These are phyloP conservation scores for Camelina sativa DNA, from an alignment of 345 rosid genomes.

Conservation along the genomic window DNA sequence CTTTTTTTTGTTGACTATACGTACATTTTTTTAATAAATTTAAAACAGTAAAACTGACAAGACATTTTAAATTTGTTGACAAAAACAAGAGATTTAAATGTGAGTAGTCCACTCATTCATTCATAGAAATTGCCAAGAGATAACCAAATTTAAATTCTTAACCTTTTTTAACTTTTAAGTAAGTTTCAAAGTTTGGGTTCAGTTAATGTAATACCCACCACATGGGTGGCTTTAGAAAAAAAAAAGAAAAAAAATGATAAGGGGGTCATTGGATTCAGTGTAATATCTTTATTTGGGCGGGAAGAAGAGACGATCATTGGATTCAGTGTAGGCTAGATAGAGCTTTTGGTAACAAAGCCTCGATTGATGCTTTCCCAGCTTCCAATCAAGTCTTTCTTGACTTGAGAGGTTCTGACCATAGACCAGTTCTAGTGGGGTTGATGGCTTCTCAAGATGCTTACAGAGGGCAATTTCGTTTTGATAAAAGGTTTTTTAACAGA, in stretches of 20 bases:
- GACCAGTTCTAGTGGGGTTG: too few species aligned
- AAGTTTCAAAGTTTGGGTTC: neutral
- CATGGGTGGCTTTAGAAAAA: slow-evolving; percentile 28
- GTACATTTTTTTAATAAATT: neutral
- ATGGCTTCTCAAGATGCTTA: too few species aligned
- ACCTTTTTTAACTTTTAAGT: neutral
- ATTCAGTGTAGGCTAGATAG: too few species aligned
- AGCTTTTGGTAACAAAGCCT: too few species aligned
- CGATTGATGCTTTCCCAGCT: too few species aligned
- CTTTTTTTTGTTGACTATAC: slow-evolving; percentile 37
- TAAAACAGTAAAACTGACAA: slow-evolving; percentile 12
- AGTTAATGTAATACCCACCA: slow-evolving; percentile 19
- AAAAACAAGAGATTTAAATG: neutral
- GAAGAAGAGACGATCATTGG: too few species aligned
- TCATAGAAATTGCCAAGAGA: neutral
- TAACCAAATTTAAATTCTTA: slow-evolving; percentile 9
- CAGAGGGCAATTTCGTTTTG: too few species aligned
- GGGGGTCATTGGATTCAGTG: too few species aligned
- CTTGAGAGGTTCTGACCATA: too few species aligned
- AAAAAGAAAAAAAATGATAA: neutral
- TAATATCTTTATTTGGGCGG: too few species aligned
- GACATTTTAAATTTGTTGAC: slow-evolving; percentile 18
- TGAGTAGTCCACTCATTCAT: neutral
- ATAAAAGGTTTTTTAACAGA: too few species aligned
- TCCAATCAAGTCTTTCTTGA: too few species aligned